A percentile compares a stretch with the other conserved stretches of the same genome.
Conservation (phyloP, 2,329 filamentous ascomycete genomes). For the Microdochium bolleyi region DNA sequence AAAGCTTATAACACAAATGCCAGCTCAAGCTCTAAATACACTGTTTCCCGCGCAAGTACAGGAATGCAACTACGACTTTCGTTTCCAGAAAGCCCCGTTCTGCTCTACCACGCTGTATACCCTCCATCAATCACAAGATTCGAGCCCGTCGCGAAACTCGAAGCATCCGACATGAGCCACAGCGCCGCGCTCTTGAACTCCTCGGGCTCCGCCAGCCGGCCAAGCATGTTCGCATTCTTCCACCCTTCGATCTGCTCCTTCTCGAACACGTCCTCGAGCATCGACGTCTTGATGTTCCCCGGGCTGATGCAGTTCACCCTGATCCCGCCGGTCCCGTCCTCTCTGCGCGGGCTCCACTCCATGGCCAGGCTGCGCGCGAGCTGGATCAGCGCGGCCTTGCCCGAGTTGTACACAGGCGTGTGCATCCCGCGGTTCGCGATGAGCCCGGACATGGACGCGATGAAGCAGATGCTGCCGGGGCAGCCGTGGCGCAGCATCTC, state of each 20-base stretch:
- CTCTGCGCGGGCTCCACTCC: conserved; percentile 46
- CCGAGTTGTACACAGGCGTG: conserved; percentile 60
- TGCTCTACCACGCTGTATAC: not conserved
- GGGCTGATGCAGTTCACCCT: conserved; percentile 63
- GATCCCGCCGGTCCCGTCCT: conserved; percentile 42
- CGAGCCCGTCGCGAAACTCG: conserved; percentile 43
- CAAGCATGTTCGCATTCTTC: conserved; percentile 69
- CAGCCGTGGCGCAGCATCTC: conserved; percentile 47
- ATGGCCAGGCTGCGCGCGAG: conserved; percentile 53
- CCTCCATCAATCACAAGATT: not conserved
- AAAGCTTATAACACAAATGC: too few relatives aligned
- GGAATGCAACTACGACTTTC: too few relatives aligned
- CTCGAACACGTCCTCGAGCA: conserved; percentile 65
- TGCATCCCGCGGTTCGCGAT: conserved; percentile 51
- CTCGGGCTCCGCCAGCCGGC: conserved; percentile 44
- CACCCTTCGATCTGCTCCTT: conserved; percentile 36
- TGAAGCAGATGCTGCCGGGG: conserved; percentile 46
- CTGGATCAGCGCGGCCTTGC: conserved; percentile 58
- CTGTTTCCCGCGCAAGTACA: too few relatives aligned
- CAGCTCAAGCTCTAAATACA: too few relatives aligned
- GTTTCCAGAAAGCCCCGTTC: too few relatives aligned
- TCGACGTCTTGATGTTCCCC: conserved; percentile 61
- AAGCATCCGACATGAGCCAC: conserved; percentile 54
- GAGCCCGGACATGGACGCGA: conserved; percentile 47
- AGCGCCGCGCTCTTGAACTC: conserved; percentile 55